A percentile compares a stretch with the other conserved stretches of the same genome.
These are phyloP conservation scores for Hsuehochloa calcarea DNA, from an alignment of 176 grass and related monocot genomes.

Conservation along the genomic window DNA sequence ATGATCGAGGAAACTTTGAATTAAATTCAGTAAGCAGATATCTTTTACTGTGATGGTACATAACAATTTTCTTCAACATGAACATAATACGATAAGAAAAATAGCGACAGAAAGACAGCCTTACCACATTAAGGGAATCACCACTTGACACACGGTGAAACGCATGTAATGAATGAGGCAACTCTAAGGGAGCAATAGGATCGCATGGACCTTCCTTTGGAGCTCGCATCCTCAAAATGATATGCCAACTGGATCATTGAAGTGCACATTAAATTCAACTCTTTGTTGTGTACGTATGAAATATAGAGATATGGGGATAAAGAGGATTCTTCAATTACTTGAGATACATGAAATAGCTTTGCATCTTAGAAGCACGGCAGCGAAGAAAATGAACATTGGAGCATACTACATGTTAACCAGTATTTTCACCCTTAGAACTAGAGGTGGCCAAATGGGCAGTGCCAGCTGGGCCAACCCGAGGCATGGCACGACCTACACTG, in stretches of 20 bases:
- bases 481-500: no score
- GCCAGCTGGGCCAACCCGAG: no score
- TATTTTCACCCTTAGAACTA: not conserved
- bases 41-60: not conserved
- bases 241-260: conserved; percentile 80
- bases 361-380: not conserved
- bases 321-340: conserved; percentile 19
- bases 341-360: conserved; percentile 2
- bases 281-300: not conserved
- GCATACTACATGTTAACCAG: not conserved
- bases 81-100: conserved; percentile 26
- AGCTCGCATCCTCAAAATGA: conserved; percentile 84
- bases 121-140: conserved; percentile 84
- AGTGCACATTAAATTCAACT: not conserved
- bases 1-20: not conserved
- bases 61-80: not conserved
- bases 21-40: conserved; percentile 11
- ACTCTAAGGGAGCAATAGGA: conserved; percentile 83
- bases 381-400: conserved; percentile 5
- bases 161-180: conserved; percentile 84
- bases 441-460: no score
- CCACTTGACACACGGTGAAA: conserved; percentile 74
- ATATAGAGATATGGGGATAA: not conserved
- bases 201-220: conserved; percentile 72
- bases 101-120: conserved; percentile 20